Base-by-base conservation (phyloP, 1,284 basidiomycete genomes). In the Ceratobasidium sp. region DNA sequence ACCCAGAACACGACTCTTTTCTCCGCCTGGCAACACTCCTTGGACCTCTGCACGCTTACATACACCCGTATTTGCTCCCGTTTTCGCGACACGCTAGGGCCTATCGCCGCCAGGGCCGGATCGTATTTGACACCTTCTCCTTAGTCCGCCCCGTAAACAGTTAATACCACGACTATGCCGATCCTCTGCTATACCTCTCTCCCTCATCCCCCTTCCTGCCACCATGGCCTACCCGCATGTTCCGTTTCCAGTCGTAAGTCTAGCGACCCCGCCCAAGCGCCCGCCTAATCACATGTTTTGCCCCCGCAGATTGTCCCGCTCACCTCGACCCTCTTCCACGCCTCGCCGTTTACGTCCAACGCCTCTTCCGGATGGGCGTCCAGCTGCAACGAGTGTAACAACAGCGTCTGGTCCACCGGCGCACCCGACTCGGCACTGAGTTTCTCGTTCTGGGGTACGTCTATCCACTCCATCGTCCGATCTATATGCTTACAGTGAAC, bases 301-400 rank as follows among this genome's bases (percentile, higher is more conserved):
- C 34, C 31, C 37, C 34, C 34, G 56, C 22, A 66, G 64, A 54
- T 1, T 24, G 31, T 66, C 16, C 14, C 48, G 34, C 48, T 54
- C 29, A 31, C 64, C 7, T 66, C 64, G 2, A 13, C 64, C 14
- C 19, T 54, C 19, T 22, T 66, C 49, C 49, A 66, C 31, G 31
- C 48, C 31, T 29, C 31, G 31, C 64, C 64, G 49, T 31, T 66
- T 22, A 49, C 64, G 31, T 53, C 64, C 49, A 66, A 66, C 64
- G 49, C 27, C 6, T 37, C 49, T 14, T 7, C 64, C 6, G 64
- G 64, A 53, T 66, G 64, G 64, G 14, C 64, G 31, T 14, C 64
- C 29, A 66, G 48, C n/a, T 66, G 64, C 31, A 58, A 66, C 64
- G 29, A 51, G 48, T 54, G 64, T 19, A 19, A 6, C 49, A 48